Percentiles rank a stretch among this genome's conserved stretches.
Evolutionary conservation across 2,329 filamentous ascomycete genomes (phyloP).

Genomic region (Beauveria asiatica): DNA sequence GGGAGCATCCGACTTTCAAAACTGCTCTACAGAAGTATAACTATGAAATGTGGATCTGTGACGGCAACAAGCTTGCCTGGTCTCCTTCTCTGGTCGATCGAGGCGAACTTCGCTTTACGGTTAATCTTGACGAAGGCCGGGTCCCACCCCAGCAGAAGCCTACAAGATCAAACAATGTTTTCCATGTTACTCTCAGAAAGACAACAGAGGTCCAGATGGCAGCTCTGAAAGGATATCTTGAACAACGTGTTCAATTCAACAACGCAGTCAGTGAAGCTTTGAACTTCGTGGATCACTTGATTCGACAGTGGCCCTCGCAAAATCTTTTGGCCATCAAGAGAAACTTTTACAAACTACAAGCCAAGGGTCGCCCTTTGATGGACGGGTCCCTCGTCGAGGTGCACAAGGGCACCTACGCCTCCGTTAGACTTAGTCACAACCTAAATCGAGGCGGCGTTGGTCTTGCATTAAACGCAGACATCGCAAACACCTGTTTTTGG

Average conservation of each 20-base stretch:
- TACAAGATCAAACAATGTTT: conserved; percentile 35
- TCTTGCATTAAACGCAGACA: conserved; percentile 79
- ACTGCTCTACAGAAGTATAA: conserved; percentile 39
- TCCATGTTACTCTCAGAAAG: conserved; percentile 53
- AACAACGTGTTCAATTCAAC: conserved; percentile 50
- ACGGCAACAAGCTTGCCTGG: conserved; percentile 85
- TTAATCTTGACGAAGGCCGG: conserved; percentile 67
- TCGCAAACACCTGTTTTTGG: conserved; percentile 90
- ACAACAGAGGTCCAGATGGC: conserved; percentile 63
- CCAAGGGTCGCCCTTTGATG: conserved; percentile 46
- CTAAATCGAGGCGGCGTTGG: conserved; percentile 42
- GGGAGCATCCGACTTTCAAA: conserved; percentile 57
- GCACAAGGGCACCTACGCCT: conserved; percentile 83
- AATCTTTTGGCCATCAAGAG: conserved; percentile 66
- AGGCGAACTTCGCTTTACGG: conserved; percentile 44
- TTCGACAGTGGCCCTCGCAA: conserved; percentile 70
- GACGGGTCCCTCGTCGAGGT: conserved; percentile 55
- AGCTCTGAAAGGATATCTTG: conserved; percentile 58
- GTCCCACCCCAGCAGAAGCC: conserved; percentile 26
- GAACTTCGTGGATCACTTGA: conserved; percentile 83
- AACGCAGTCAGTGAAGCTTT: conserved; percentile 67
- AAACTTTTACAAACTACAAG: conserved; percentile 62
- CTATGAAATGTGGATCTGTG: conserved; percentile 56
- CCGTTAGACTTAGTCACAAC: conserved; percentile 63
- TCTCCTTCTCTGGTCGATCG: conserved; percentile 32